Conservation (phyloP, 1,284 basidiomycete genomes). For the Ustilago xerochloae region DNA sequence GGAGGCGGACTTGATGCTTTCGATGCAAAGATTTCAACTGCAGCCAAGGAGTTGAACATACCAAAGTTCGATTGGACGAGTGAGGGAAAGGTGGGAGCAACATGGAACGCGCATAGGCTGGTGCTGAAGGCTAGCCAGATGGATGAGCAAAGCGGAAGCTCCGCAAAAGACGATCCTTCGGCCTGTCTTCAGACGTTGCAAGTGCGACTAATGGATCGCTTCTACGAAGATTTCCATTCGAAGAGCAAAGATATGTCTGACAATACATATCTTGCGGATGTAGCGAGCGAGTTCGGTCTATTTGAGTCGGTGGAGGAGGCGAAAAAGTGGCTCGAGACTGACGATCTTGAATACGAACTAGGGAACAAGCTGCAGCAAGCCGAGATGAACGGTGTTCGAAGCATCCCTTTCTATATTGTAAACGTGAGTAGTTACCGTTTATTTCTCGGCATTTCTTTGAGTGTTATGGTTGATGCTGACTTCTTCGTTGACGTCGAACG, state of each 20-base stretch:
- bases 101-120: constrained; percentile 51
- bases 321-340: constrained; percentile 45
- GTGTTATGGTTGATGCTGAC: background rate
- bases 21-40: constrained; percentile 44
- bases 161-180: constrained; percentile 7
- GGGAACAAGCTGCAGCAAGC: constrained; percentile 46
- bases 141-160: constrained; percentile 20
- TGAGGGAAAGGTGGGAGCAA: constrained; percentile 49
- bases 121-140: constrained; percentile 39
- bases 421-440: constrained; percentile 28
- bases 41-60: constrained; percentile 35
- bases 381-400: constrained; percentile 53
- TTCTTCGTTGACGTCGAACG: background rate
- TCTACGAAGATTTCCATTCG: constrained; percentile 40
- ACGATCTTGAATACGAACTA: constrained; percentile 50
- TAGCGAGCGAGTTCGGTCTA: constrained; percentile 31
- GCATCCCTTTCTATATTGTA: constrained; percentile 55
- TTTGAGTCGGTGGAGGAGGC: constrained; percentile 31
- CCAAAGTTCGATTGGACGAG: constrained; percentile 41
- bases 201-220: constrained; percentile 35
- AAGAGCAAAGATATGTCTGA: constrained; percentile 46
- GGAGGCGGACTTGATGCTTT: constrained; percentile 48
- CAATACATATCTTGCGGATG: constrained; percentile 26
- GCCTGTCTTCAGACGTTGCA: constrained; percentile 25
- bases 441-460: too few species aligned